phyloP scores from a whole-genome alignment of 441 rosid species.

The Euphorbia celastroides region DNA sequence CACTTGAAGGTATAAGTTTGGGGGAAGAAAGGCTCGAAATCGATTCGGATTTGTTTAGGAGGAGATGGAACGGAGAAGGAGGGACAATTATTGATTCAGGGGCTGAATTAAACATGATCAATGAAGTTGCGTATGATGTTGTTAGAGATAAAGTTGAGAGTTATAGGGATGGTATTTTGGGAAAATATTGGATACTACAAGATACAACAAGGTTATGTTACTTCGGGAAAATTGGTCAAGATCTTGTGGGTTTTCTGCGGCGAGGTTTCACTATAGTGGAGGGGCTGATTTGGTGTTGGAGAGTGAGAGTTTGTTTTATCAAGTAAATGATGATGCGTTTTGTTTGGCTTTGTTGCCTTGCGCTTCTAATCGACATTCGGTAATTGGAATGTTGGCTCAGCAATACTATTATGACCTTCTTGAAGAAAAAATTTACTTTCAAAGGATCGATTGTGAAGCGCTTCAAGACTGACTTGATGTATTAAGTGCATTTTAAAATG shows the following conservation, averaged over 20 bases:
- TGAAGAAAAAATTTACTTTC: conserved; percentile 22
- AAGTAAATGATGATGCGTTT: conserved; percentile 18
- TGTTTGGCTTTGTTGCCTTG: conserved; percentile 25
- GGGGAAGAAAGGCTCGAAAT: conserved; percentile 34
- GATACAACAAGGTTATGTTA: background rate
- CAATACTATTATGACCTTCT: conserved; percentile 33
- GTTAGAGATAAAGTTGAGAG: conserved; percentile 8
- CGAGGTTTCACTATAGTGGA: conserved; percentile 26
- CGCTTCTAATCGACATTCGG: background rate
- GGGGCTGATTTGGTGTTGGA: conserved; percentile 20
- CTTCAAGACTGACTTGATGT: conserved; percentile 16
- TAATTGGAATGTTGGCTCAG: conserved; percentile 41
- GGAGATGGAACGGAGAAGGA: conserved; percentile 4
- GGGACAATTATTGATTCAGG: conserved; percentile 41
- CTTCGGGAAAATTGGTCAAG: conserved; percentile 16
- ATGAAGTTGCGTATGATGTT: conserved; percentile 7
- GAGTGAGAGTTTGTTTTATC: conserved; percentile 30
- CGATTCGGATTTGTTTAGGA: conserved; percentile 24
- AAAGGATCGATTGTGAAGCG: conserved; percentile 40
- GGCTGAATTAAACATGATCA: conserved; percentile 23
- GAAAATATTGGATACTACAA: no score
- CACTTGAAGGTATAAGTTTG: conserved; percentile 41
- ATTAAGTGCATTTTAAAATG: no score
- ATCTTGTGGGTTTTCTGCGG: conserved; percentile 36
- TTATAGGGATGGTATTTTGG: conserved; percentile 16